phyloP scores from a whole-genome alignment of 2,329 filamentous ascomycete species.

The Sarocladium kiliense region DNA sequence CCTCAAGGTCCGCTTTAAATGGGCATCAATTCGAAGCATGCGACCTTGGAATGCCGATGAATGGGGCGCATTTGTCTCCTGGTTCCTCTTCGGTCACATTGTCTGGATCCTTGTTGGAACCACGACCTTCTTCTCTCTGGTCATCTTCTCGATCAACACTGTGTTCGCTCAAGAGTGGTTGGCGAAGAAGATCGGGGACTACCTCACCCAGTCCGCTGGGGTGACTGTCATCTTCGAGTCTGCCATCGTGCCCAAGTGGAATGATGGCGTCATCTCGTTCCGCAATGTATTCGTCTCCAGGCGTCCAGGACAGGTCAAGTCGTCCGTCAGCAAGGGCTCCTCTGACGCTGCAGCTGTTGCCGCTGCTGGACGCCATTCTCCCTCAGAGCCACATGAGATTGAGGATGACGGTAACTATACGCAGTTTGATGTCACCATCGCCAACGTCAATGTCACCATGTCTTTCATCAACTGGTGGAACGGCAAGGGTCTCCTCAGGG shows the following conservation, averaged over 20 bases:
- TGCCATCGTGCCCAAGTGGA: constrained; percentile 95
- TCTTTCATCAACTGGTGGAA: constrained; percentile 99
- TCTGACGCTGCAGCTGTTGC: constrained; percentile 81
- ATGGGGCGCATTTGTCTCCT: constrained; percentile 89
- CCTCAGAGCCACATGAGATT: constrained; percentile 29
- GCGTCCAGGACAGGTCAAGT: constrained; percentile 74
- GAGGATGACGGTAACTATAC: constrained; percentile 92
- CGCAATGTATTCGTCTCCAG: constrained; percentile 94
- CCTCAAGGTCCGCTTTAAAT: constrained; percentile 89
- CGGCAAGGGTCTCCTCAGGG: constrained; percentile 82
- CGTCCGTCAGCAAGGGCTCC: constrained; percentile 88
- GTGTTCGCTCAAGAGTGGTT: constrained; percentile 96
- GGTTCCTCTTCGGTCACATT: constrained; percentile 89
- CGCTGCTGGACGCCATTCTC: constrained; percentile 61
- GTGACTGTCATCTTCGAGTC: constrained; percentile 95
- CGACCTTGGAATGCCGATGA: constrained; percentile 95
- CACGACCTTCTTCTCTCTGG: constrained; percentile 90
- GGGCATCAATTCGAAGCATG: constrained; percentile 91
- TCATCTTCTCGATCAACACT: constrained; percentile 90
- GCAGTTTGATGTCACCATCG: constrained; percentile 92
- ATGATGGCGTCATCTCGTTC: constrained; percentile 90
- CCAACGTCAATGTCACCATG: constrained; percentile 90
- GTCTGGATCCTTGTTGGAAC: constrained; percentile 96
- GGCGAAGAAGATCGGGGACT: constrained; percentile 90
- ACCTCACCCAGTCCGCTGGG: constrained; percentile 88